Base-by-base conservation (phyloP, 2,329 filamentous ascomycete species). In the Fusarium oligoseptatum region DNA sequence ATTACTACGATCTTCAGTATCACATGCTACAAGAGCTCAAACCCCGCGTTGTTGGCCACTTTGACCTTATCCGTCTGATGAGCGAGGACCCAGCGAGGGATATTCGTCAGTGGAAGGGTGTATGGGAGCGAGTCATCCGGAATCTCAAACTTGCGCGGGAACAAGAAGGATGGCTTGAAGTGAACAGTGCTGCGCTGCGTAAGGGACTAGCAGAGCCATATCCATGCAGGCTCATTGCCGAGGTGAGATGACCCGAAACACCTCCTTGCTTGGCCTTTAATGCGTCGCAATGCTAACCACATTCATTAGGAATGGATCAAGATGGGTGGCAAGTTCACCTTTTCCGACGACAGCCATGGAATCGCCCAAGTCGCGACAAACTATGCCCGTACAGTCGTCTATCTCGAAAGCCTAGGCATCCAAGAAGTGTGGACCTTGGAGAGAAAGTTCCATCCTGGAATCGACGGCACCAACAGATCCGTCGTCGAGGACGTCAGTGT, bases 281-380 rank as follows among this genome's bases (percentile, higher is more conserved):
- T 48, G 60, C 11, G 24, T 17, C n/a, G 17, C 43, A 6, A 64
- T 68, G 24, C 58, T 70, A 7, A 70, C 68, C 50, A 12, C 9
- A 39, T 24, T 17, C 8, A 64, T 14, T 71, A 94, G 92, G 90
- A 91, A 81, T 97, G 95, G 86, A 80, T 95, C 64, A 84, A 83
- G 9, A 87, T 94, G 78, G 92, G 92, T 27, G 95, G 97, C 27
- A 90, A 89, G 70, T 97, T 98, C 83, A 97, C 95, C 63, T 88
- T 99, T 77, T 98, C 94, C 8, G 97, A 99, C 82, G 97, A 99
- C 83, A 98, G 95, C 82, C 97, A 99, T 85, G 94, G 94, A 43
- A 89, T 95, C 68, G 93, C 90, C 3, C 96, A 99, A 81, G 89
- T 99, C 6, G 95, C 92, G n/a, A 92, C 94, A 60, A 96, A 97